These are phyloP conservation scores for Aureobasidium zeae DNA, from an alignment of 2,329 filamentous ascomycete genomes.

Conservation along the genomic window DNA sequence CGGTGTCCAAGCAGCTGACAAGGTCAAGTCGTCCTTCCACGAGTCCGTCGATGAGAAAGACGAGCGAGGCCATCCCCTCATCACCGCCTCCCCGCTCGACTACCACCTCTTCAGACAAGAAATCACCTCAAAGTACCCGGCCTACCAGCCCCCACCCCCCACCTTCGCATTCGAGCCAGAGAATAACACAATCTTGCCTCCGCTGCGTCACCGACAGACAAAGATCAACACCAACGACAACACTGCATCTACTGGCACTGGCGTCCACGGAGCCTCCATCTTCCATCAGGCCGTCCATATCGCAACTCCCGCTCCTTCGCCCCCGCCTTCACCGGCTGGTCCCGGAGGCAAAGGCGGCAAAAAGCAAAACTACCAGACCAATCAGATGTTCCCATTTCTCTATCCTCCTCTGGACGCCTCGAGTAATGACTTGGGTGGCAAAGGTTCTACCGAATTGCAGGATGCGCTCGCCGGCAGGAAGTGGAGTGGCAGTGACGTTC, in stretches of 20 bases:
- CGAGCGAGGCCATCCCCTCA: slow-evolving; percentile 60
- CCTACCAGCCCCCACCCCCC: slow-evolving; percentile 81
- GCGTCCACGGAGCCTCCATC: slow-evolving; percentile 55
- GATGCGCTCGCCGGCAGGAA: slow-evolving; percentile 69
- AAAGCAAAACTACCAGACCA: slow-evolving; percentile 99
- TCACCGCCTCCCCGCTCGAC: slow-evolving; percentile 88
- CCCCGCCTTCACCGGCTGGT: slow-evolving; percentile 80
- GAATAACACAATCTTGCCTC: slow-evolving; percentile 82
- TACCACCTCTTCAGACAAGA: slow-evolving; percentile 96
- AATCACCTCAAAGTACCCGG: slow-evolving; percentile 94
- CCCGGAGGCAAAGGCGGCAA: slow-evolving; percentile 83
- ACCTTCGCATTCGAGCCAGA: slow-evolving; percentile 79
- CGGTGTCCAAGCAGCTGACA: slow-evolving; percentile 61
- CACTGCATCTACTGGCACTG: slow-evolving; percentile 34
- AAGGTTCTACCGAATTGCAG: slow-evolving; percentile 71
- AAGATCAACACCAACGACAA: slow-evolving; percentile 39
- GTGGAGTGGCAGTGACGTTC: slow-evolving; percentile 92
- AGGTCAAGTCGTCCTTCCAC: slow-evolving; percentile 62
- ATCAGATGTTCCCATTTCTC: slow-evolving; percentile 96
- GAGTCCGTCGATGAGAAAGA: slow-evolving; percentile 43
- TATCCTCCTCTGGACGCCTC: slow-evolving; percentile 85
- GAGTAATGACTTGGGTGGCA: slow-evolving; percentile 84
- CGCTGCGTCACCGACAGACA: slow-evolving; percentile 59
- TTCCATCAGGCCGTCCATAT: slow-evolving; percentile 95
- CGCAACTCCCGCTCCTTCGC: slow-evolving; percentile 92